Evolutionary conservation across 1,284 basidiomycete species (phyloP).

Genomic region (Coniferiporia weirii): DNA sequence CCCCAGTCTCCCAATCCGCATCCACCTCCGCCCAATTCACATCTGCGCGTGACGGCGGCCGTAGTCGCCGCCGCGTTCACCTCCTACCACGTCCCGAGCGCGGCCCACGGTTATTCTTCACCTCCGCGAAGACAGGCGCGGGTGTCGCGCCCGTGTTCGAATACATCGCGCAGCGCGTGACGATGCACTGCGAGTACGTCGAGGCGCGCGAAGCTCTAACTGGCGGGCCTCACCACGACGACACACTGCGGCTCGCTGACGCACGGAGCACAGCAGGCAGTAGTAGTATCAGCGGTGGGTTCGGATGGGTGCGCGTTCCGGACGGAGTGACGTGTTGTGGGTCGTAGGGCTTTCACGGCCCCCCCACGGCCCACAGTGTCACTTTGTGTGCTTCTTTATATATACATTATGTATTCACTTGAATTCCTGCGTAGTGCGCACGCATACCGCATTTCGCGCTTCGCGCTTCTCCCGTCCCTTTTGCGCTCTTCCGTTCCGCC

Average conservation of each 20-base stretch:
- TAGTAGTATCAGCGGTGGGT: background rate
- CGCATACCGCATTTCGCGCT: no score
- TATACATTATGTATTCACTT: background rate
- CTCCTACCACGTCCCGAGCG: conserved; percentile 36
- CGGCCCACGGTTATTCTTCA: conserved; percentile 62
- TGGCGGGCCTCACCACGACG: conserved; percentile 7
- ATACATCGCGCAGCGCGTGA: conserved; percentile 58
- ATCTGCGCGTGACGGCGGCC: conserved; percentile 21
- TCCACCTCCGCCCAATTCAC: conserved; percentile 20
- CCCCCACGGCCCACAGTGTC: no score
- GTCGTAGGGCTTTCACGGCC: background rate
- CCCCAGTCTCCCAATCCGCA: conserved; percentile 1
- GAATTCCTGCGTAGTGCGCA: no score
- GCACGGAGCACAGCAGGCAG: background rate
- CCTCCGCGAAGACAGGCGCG: conserved; percentile 68
- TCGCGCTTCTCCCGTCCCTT: no score
- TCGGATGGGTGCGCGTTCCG: background rate
- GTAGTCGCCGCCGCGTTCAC: background rate
- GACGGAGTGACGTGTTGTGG: conserved; percentile 11
- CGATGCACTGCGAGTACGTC: conserved; percentile 57
- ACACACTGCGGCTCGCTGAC: conserved; percentile 21
- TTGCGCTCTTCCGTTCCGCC: background rate
- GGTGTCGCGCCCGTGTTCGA: conserved; percentile 66
- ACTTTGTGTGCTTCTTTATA: background rate
- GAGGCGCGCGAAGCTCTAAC: conserved; percentile 37